A percentile compares a stretch with the other conserved stretches of the same genome.
phyloP scores from a whole-genome alignment of 1,284 basidiomycete genomes.

The Cryptococcus sp. region DNA sequence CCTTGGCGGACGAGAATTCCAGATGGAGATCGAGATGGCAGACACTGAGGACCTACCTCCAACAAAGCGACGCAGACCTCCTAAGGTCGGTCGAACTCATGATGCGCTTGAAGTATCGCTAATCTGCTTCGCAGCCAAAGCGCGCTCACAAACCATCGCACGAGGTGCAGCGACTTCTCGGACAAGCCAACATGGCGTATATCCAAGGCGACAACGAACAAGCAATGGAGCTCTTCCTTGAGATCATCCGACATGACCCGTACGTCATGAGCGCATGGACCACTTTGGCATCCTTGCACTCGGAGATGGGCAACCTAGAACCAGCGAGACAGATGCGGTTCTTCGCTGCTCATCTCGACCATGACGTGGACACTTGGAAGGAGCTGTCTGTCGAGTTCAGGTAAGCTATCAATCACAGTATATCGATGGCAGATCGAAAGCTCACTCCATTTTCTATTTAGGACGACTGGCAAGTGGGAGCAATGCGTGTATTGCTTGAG shows the following conservation, averaged over 20 bases:
- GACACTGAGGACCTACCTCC: constrained; percentile 37
- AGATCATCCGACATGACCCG: constrained; percentile 92
- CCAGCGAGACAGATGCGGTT: constrained; percentile 81
- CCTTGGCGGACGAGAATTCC: constrained; percentile 23
- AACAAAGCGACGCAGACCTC: constrained; percentile 6
- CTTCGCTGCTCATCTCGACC: constrained; percentile 83
- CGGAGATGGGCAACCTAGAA: constrained; percentile 66
- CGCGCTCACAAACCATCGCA: constrained; percentile 68
- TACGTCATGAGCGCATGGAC: constrained; percentile 81
- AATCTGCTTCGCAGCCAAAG: constrained; percentile 35
- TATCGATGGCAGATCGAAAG: too few species aligned
- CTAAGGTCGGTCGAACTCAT: too few species aligned
- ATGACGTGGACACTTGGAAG: constrained; percentile 86
- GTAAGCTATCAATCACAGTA: constrained; percentile 53
- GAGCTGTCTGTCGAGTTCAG: constrained; percentile 72
- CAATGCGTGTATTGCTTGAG: constrained; percentile 91
- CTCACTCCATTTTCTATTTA: background rate
- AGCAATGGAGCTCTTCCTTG: constrained; percentile 78
- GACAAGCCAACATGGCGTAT: constrained; percentile 85
- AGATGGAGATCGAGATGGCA: constrained; percentile 27
- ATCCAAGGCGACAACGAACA: constrained; percentile 64
- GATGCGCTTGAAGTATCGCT: background rate
- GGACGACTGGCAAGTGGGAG: constrained; percentile 51
- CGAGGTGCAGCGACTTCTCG: constrained; percentile 77
- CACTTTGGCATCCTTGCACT: constrained; percentile 77